Evolutionary conservation across 169 alveolate genomes (phyloP), one percentile per base, ranked within the genome.

Genomic region (Eimeria brunetti): DNA sequence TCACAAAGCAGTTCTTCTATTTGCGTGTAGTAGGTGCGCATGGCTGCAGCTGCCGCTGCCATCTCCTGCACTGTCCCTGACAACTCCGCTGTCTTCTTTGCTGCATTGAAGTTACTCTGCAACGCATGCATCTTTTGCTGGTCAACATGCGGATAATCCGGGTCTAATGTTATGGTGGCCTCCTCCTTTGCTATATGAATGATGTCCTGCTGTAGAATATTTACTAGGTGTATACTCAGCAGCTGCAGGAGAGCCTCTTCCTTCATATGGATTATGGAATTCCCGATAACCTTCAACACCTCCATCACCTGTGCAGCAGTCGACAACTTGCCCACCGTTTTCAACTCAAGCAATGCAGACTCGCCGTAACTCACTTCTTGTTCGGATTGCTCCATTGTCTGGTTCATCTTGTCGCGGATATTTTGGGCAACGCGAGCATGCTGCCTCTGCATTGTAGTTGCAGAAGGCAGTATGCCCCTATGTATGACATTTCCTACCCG

Each of bases 31-130:
- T 38, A 73, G 83, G 30, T 38, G 83, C 83, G 83, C 83, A 73
- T 73, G 56, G 83, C 83, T 36, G 38, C 33, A 73, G 83, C 83
- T 73, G 83, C 83, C 30, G 9, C 51, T 38, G 83, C 16, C 83
- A 73, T 73, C 51, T 73, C 83, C 56, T 38, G 33, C 16, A 73
- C 30, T 38, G 83, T 38, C 83, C 53, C 53, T 73, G 83, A 27
- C 22, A 56, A 36, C 30, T 38, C 56, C 6, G 53, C 53, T 38
- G 11, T 38, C 20, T 16, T 56, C 56, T 38, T 36, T 36, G 83
- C 83, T 73, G 83, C 83, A 14, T 38, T 73, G 56, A 73, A 73
- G 18, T 22, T 38, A 18, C 53, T 73, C 56, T 73, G 56, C 53
- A 73, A 22, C 53, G 12, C 51, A 1, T 38, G 51, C 83, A 73